Evolutionary conservation across 1,139 yeast genomes (phyloP), one percentile per base, ranked within the genome.

Genomic region (Taphrina populina): DNA sequence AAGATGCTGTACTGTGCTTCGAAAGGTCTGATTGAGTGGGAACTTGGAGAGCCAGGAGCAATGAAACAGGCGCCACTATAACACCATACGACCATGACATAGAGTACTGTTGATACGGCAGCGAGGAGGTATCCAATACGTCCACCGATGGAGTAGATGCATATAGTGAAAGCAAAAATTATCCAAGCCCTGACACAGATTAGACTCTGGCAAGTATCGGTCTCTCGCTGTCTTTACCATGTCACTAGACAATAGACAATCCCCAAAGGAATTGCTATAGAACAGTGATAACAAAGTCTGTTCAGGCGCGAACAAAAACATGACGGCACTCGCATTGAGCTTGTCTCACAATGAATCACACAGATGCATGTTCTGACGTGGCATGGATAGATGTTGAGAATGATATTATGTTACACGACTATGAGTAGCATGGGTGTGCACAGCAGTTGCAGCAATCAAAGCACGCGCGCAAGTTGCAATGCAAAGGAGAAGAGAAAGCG

Each of bases 41-140:
- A 17, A 17, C 17, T 33, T n/a, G 55, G 58, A 11, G 52, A 56
- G 26, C 58, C 58, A 11, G 58, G 58, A 8, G 30, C 34, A 13
- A 56, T 56, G 43, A 49, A 43, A 41, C 46, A 26, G 13, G 58
- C 56, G 30, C 49, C 41, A n/a, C 51, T 49, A 17, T 56, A 56
- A 26, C 56, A 33, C 58, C 58, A 56, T 13, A 20, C 17, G 17
- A 29, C 34, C 49, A 52, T 17, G 29, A 13, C 35, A 27, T 41
- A 52, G 35, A 32, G 36, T n/a, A 34, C 20, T 21, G 35, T 43
- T 7, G 56, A 32, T 3, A 33, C 4, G 15, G 13, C 19, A 10
- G 43, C 41, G 3, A 34, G 36, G 19, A n/a, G 13, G 17, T 24
- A 11, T 5, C 56, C 56, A 23, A 21, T 26, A 6, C 17, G 21